phyloP scores from a whole-genome alignment of 2,329 filamentous ascomycete species.

The Didymella pinodella region DNA sequence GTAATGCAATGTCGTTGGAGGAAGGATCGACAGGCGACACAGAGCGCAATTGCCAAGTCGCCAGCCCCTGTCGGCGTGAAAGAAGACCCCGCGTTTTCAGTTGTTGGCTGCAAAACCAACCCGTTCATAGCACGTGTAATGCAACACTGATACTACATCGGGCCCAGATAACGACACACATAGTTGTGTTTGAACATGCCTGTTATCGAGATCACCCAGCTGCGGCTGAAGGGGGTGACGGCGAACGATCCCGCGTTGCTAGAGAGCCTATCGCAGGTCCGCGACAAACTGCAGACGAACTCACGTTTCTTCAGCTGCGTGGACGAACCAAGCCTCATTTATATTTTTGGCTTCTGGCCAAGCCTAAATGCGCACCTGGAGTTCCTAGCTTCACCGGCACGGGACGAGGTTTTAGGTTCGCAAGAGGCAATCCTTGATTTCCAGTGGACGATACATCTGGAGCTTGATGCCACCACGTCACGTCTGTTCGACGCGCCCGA shows the following conservation, averaged over 20 bases:
- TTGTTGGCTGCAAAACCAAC: constrained; percentile 23
- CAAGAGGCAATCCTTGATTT: constrained; percentile 43
- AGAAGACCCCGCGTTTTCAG: constrained; percentile 25
- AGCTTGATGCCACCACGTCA: constrained; percentile 30
- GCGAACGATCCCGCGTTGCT: constrained; percentile 35
- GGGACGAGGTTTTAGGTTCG: constrained; percentile 38
- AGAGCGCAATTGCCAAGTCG: constrained; percentile 25
- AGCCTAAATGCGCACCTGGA: constrained; percentile 38
- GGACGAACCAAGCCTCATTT: constrained; percentile 39
- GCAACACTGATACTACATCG: constrained; percentile 5
- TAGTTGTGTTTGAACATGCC: constrained; percentile 28
- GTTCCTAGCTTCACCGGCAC: constrained; percentile 39
- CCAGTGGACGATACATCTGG: constrained; percentile 40
- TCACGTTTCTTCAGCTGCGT: constrained; percentile 43
- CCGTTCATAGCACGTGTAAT: constrained; percentile 31
- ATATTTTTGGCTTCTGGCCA: constrained; percentile 45
- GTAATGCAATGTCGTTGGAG: constrained; percentile 23
- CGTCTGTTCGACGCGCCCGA: constrained; percentile 39
- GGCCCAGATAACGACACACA: background rate
- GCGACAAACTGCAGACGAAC: constrained; percentile 36
- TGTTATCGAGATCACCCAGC: constrained; percentile 41
- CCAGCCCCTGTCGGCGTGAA: constrained; percentile 21
- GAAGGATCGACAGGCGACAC: constrained; percentile 15
- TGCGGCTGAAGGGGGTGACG: constrained; percentile 34
- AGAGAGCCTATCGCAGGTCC: constrained; percentile 40